Evolutionary conservation across 2,329 filamentous ascomycete species (phyloP).

Genomic region (Incumbomyces delicatus): DNA sequence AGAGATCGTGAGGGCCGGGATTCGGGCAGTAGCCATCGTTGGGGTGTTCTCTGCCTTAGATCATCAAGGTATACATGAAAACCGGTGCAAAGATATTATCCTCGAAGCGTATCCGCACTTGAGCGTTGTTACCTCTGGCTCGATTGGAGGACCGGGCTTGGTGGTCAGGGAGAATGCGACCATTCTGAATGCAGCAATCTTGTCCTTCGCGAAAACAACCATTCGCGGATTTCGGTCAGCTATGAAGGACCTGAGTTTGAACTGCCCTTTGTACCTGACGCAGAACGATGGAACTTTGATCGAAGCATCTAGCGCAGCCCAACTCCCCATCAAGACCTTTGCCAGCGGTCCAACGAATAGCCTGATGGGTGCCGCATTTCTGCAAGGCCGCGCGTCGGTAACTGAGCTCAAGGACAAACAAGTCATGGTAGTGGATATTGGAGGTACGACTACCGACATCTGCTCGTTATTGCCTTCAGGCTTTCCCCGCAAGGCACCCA

Average conservation of each 20-base stretch:
- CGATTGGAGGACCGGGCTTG: constrained; percentile 37
- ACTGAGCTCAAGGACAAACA: constrained; percentile 18
- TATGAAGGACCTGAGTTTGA: constrained; percentile 40
- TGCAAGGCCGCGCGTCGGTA: constrained; percentile 30
- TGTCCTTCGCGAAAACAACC: constrained; percentile 47
- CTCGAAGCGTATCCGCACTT: constrained; percentile 28
- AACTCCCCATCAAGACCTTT: constrained; percentile 52
- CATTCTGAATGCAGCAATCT: constrained; percentile 54
- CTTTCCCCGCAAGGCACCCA: constrained; percentile 50
- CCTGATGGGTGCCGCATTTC: constrained; percentile 53
- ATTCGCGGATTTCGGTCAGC: constrained; percentile 48
- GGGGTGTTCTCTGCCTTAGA: constrained; percentile 42
- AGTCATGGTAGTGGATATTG: constrained; percentile 47
- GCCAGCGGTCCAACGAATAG: constrained; percentile 56
- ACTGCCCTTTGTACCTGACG: constrained; percentile 50
- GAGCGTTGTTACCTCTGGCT: constrained; percentile 34
- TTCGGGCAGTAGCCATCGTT: constrained; percentile 33
- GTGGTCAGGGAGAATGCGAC: constrained; percentile 55
- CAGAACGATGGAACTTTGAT: constrained; percentile 56
- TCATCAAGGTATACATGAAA: constrained; percentile 32
- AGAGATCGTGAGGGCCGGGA: constrained; percentile 28
- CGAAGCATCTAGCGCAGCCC: constrained; percentile 43
- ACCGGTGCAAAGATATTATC: constrained; percentile 31
- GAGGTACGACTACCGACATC: constrained; percentile 53
- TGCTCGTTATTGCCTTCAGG: constrained; percentile 49